Evolutionary conservation across 768 basidiomycete genomes (phyloP).

Genomic region (Lentinula boryana): DNA sequence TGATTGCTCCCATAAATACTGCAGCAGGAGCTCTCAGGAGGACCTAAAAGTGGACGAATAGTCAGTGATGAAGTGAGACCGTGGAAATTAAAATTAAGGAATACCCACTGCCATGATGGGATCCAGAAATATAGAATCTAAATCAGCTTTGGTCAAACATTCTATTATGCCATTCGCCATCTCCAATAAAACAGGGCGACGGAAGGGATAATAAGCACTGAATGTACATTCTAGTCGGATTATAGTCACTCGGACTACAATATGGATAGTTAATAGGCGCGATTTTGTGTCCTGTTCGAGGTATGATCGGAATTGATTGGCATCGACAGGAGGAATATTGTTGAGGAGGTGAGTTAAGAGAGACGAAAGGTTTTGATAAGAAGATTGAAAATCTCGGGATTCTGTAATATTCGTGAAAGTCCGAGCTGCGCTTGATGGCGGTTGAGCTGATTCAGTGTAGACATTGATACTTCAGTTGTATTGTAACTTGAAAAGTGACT

Average conservation of each 20-base stretch:
- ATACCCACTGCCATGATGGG: conserved; percentile 1
- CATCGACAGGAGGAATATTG: background rate
- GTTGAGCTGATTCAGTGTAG: too few species aligned
- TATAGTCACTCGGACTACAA: background rate
- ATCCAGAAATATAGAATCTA: background rate
- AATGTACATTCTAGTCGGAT: conserved; percentile 1
- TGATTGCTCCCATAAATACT: background rate
- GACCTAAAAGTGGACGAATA: background rate
- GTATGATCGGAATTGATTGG: too few species aligned
- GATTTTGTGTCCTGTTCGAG: too few species aligned
- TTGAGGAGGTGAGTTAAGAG: background rate
- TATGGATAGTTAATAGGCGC: background rate
- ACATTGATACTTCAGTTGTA: background rate
- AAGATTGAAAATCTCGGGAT: background rate
- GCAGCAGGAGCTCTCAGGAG: background rate
- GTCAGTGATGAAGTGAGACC: background rate
- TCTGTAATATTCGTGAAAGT: background rate
- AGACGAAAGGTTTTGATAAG: background rate
- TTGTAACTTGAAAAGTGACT: background rate
- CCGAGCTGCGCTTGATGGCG: background rate
- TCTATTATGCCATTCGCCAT: background rate
- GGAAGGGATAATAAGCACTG: background rate
- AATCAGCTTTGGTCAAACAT: background rate
- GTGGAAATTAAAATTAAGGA: background rate
- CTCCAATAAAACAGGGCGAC: background rate